These are phyloP conservation scores for Punica granatum DNA, from an alignment of 345 rosid genomes.

Conservation along the genomic window DNA sequence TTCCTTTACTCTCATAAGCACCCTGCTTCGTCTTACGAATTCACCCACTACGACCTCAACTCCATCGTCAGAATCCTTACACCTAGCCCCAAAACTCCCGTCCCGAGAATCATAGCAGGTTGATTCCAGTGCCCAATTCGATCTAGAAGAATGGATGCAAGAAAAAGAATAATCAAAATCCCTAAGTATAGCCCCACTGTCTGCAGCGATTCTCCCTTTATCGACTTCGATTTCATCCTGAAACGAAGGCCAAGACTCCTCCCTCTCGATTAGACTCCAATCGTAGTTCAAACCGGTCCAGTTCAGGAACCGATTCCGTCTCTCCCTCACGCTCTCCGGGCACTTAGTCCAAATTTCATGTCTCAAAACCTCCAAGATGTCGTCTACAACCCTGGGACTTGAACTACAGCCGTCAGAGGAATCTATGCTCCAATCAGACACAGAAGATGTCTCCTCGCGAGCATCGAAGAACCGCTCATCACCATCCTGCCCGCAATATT, in stretches of 20 bases:
- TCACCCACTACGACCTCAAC: constrained; percentile 25
- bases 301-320: constrained; percentile 31
- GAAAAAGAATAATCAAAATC: constrained; percentile 20
- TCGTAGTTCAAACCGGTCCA: constrained; percentile 30
- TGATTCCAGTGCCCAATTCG: constrained; percentile 25
- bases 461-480: constrained; percentile 46
- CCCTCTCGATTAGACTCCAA: constrained; percentile 14
- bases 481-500: constrained; percentile 28
- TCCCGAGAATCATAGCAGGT: constrained; percentile 14
- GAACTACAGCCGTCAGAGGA: constrained; percentile 26
- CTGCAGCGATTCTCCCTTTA: constrained; percentile 20
- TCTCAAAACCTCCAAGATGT: constrained; percentile 14
- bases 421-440: constrained; percentile 40
- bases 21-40: constrained; percentile 24
- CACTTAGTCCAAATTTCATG: constrained; percentile 43
- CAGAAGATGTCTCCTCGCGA: constrained; percentile 45
- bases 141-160: constrained; percentile 20
- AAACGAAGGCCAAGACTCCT: constrained; percentile 13
- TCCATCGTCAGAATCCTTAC: constrained; percentile 33
- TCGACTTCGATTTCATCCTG: constrained; percentile 13
- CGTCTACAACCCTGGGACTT: constrained; percentile 12
- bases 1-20: constrained; percentile 23
- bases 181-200: constrained; percentile 32
- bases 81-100: constrained; percentile 13
- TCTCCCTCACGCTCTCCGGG: constrained; percentile 48